Percentiles rank a stretch among this genome's conserved stretches.
Conservation (phyloP, 108 stramenopile species). For the Poteriospumella lacustris region DNA sequence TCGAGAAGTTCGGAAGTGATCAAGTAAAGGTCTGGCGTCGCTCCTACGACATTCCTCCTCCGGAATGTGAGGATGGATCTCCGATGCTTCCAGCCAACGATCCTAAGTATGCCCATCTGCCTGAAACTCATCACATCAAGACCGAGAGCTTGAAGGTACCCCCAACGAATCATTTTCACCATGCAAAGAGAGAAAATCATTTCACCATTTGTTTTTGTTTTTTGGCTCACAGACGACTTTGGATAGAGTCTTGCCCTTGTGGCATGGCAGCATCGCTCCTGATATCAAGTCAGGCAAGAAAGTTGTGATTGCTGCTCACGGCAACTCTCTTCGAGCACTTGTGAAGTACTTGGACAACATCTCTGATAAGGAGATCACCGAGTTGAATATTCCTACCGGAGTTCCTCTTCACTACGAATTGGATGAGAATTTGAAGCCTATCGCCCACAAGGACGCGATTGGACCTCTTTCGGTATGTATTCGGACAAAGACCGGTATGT, state of each 20-base stretch:
- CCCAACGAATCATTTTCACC: not conserved
- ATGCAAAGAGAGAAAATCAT: not conserved
- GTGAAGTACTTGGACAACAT: constrained; percentile 96
- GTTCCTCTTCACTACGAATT: constrained; percentile 78
- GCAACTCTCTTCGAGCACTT: constrained; percentile 94
- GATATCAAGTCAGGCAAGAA: constrained; percentile 82
- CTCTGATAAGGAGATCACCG: constrained; percentile 79
- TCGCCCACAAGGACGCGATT: constrained; percentile 72
- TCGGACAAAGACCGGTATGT: not conserved
- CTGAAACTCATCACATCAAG: constrained; percentile 35
- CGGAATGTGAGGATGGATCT: constrained; percentile 67
- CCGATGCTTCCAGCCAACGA: constrained; percentile 80
- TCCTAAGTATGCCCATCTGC: constrained; percentile 65
- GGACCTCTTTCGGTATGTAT: constrained; percentile 58
- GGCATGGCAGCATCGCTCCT: constrained; percentile 78
- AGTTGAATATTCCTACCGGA: constrained; percentile 92
- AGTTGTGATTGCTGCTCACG: constrained; percentile 95
- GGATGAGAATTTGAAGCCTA: constrained; percentile 76
- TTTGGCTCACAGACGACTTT: constrained; percentile 58
- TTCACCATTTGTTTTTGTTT: not conserved
- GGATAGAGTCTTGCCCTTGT: constrained; percentile 85
- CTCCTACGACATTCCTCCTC: constrained; percentile 89
- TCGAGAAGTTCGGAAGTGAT: constrained; percentile 87
- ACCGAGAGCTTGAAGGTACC: constrained; percentile 55
- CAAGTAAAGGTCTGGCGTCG: constrained; percentile 90